Evolutionary conservation across 1,139 yeast genomes (phyloP), one percentile per base, ranked within the genome.

Genomic region (Debaryomycetaceae sp.): DNA sequence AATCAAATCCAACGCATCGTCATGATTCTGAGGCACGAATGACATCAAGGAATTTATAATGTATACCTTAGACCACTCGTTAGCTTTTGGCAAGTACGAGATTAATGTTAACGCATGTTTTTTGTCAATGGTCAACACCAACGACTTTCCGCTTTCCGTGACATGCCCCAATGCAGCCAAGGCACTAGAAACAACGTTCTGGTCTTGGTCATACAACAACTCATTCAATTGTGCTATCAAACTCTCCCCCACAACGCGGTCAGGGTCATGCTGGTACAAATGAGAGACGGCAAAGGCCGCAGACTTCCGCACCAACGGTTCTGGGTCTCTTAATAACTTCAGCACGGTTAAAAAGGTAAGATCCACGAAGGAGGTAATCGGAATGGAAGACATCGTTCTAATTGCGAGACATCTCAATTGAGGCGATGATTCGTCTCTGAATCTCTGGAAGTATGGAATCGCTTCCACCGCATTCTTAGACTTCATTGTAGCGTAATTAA

Each of bases 1-100:
- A 20, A 89, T 80, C 56, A 91, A 59, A 4, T 72, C 72, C 44
- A 80, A 67, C 0, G 96, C 91, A 40, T 85, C 95, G 1, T 72
- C 72, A 17, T 80, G 70, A 0, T 78, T 70, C 49, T 83, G 81
- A 1, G 98, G 97, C 0, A 85, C 84, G 61, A 77, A 88, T 17
- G 80, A 71, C 75, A 83, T 74, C 40, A 91, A 62, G 0, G 93
- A 78, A 45, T 82, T 81, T 45, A 91, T 67, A n/a, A 89, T 72
- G 45, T 84, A 78, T 0, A 81, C 74, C 58, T 85, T 96, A 43
- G 83, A 78, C 96, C 97, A 90, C 60, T 90, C 97, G 51, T 85
- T 83, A 43, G 85, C 75, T 45, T 71, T 77, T 2, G 73, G 63
- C 38, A 87, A 62, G 43, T 71, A 66, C 5, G 69, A 63, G 2